A percentile compares a stretch with the other conserved stretches of the same genome.
Conservation (phyloP, 73 alveolate species). For the Breviolum minutum region DNA sequence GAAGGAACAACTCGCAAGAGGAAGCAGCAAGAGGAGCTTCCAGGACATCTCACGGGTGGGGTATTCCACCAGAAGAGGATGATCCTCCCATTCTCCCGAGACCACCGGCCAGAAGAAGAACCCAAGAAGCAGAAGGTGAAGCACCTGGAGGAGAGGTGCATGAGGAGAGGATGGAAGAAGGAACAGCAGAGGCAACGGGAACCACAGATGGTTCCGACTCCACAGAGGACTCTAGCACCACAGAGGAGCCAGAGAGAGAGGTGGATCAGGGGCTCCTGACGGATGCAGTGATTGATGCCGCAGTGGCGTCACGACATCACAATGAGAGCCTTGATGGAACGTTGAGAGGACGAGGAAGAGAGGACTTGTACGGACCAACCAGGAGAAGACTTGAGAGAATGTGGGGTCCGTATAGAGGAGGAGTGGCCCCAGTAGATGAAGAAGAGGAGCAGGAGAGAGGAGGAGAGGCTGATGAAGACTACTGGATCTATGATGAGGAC, state of each 20-base stretch:
- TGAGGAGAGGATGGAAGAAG: neutral
- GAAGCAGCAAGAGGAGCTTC: neutral
- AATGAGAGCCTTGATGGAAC: neutral
- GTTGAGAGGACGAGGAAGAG: neutral
- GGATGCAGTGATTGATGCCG: neutral
- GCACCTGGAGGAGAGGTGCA: neutral
- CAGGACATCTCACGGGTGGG: conserved; percentile 23
- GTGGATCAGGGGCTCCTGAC: neutral
- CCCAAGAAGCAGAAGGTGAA: neutral
- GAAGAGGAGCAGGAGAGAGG: neutral
- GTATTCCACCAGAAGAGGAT: neutral
- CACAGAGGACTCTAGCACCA: neutral
- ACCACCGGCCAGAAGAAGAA: too few relatives aligned
- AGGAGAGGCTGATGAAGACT: neutral
- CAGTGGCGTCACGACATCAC: too few relatives aligned
- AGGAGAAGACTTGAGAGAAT: neutral
- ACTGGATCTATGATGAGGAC: neutral
- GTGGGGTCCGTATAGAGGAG: neutral
- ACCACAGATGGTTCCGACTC: neutral
- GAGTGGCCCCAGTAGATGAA: neutral
- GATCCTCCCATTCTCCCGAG: neutral
- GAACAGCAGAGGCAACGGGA: neutral
- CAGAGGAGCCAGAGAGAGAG: neutral
- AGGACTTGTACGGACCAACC: neutral
- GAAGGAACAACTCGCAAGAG: neutral